These are phyloP conservation scores for Verticillium zaregamsianum DNA, from an alignment of 2,329 filamentous ascomycete species.

Conservation along the genomic window DNA sequence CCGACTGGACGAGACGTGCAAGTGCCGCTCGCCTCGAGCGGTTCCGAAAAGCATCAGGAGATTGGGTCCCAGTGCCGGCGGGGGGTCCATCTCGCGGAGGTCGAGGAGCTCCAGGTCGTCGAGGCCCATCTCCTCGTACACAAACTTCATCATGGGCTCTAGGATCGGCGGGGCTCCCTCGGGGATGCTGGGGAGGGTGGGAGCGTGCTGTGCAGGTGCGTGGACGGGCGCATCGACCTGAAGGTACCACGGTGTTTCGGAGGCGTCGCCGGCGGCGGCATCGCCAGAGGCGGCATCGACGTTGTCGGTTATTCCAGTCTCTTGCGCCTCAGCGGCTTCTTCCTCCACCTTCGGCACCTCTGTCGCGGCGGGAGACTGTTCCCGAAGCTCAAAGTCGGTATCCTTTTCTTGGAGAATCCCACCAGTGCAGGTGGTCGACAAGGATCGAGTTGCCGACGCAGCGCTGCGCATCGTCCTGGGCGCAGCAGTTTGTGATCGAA, in stretches of 20 bases:
- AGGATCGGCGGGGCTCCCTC: conserved; percentile 67
- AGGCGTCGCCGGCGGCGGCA: neutral
- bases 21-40: conserved; percentile 85
- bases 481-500: neutral
- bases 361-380: neutral
- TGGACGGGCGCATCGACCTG: conserved; percentile 62
- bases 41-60: conserved; percentile 92
- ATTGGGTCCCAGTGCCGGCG: conserved; percentile 81
- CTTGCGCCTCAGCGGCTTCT: neutral
- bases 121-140: conserved; percentile 80
- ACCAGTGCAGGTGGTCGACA: neutral
- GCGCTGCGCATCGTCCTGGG: neutral
- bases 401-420: neutral
- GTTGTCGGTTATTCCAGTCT: neutral
- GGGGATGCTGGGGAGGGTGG: conserved; percentile 53
- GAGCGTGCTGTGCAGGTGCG: conserved; percentile 41
- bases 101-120: conserved; percentile 80
- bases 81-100: conserved; percentile 77
- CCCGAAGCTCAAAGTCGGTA: neutral
- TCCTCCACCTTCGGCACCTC: neutral
- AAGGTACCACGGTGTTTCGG: conserved; percentile 75
- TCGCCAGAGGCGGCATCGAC: neutral
- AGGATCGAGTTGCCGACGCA: neutral
- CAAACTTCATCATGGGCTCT: conserved; percentile 67
- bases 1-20: conserved; percentile 88